Evolutionary conservation across 345 rosid genomes (phyloP).

Genomic region (Cardamine occulta): DNA sequence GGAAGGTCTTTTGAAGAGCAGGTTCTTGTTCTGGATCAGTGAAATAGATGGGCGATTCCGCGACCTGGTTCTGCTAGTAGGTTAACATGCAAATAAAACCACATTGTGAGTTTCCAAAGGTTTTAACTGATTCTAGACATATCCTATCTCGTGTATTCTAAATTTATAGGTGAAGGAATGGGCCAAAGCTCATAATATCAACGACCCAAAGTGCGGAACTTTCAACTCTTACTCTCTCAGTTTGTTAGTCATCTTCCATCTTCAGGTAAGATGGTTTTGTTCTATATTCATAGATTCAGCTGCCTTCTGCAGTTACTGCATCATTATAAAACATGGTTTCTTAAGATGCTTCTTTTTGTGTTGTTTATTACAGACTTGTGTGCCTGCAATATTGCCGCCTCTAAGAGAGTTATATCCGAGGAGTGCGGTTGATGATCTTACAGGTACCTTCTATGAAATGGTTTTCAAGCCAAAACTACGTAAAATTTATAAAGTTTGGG

Average conservation of each 20-base stretch:
- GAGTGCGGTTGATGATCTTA: constrained; percentile 71
- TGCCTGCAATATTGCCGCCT: constrained; percentile 89
- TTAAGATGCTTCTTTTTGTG: not conserved
- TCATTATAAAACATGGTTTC: not conserved
- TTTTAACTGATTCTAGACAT: not conserved
- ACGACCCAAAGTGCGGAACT: constrained; percentile 69
- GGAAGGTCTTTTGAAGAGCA: constrained; percentile 75
- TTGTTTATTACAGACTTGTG: constrained; percentile 70
- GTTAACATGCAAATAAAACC: constrained; percentile 28
- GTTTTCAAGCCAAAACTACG: not conserved
- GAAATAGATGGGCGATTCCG: constrained; percentile 85
- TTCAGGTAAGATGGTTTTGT: constrained; percentile 61
- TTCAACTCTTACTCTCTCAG: constrained; percentile 83
- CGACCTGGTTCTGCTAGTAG: constrained; percentile 77
- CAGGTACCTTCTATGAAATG: constrained; percentile 49
- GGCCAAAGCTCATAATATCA: constrained; percentile 86
- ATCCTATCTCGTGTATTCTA: constrained; percentile 4
- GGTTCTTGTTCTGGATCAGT: constrained; percentile 75
- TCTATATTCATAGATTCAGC: not conserved
- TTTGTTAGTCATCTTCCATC: constrained; percentile 88
- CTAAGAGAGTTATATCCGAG: constrained; percentile 68
- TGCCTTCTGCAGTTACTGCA: not conserved
- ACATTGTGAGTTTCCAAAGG: constrained; percentile 21
- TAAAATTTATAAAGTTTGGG: not conserved
- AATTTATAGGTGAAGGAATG: constrained; percentile 87